Evolutionary conservation across 495 filamentous ascomycete species (phyloP), one percentile per base, ranked within the genome.

Genomic region (Penicillium paradoxum): DNA sequence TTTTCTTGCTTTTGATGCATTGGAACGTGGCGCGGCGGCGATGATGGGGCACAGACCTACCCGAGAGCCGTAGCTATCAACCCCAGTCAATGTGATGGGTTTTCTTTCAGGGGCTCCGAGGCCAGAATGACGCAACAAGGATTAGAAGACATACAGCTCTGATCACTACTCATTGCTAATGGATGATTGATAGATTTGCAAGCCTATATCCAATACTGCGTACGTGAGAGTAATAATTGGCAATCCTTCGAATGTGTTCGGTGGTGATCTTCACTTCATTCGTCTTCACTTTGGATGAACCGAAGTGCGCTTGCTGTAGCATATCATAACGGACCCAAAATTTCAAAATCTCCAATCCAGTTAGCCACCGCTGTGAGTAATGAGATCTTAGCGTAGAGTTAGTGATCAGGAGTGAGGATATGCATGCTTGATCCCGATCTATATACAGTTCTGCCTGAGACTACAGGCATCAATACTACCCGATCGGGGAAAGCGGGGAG

Each of bases 401-500:
- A 47, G 14, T n/a, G 1, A 15, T 4, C 4, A 47, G 30, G 14
- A 34, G 19, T 27, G 10, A 36, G 11, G 29, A 34, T 14, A 36
- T 15, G 2, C 14, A 44, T 25, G 33, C 18, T 36, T 39, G 33
- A 18, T 25, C 21, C 24, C 6, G 10, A 54, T 42, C 27, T 36
- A 45, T n/a, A 46, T 51, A 40, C 40, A 33, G 43, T 24, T 1
- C 0, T 27, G 58, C 64, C 60, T 62, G 15, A 53, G 0, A 24
- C 1, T 0, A 15, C 7, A 60, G 63, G 63, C 62, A 57, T 13
- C 0, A 5, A 55, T 4, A 34, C 10, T 53, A 38, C 66, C 65
- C 30, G 41, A 68, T 57, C 17, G 15, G 62, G 69, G 58, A 72
- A 73, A 60, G 64, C 64, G 59, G 56, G 65, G 55, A 64, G 49